Conservation (phyloP, 495 filamentous ascomycete genomes). For the Aspergillus biplanus region DNA sequence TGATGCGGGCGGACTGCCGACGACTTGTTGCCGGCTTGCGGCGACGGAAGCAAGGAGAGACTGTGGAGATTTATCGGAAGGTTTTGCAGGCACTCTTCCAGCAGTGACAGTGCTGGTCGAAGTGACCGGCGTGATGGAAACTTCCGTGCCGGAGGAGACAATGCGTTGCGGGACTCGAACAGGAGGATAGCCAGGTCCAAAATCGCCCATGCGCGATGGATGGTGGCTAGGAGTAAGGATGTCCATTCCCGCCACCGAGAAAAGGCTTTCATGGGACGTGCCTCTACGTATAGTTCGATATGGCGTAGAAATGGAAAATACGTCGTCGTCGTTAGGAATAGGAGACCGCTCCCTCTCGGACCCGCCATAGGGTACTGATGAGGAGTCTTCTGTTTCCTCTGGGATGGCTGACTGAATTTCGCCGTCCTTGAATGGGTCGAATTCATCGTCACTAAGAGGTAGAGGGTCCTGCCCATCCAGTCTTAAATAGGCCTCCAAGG, state of each 20-base stretch:
- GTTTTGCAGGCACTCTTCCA: slow-evolving; percentile 31
- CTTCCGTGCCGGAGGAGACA: slow-evolving; percentile 37
- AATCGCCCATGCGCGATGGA: slow-evolving; percentile 39
- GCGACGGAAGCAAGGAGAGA: slow-evolving; percentile 47
- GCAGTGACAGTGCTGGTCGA: slow-evolving; percentile 50
- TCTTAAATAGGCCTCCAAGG: slow-evolving; percentile 16
- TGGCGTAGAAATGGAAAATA: slow-evolving; percentile 31
- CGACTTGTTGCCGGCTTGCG: slow-evolving; percentile 25
- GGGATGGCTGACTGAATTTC: slow-evolving; percentile 41
- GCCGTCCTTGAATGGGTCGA: slow-evolving; percentile 25
- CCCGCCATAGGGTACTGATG: slow-evolving; percentile 24
- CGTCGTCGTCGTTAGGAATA: slow-evolving; percentile 26
- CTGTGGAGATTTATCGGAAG: slow-evolving; percentile 35
- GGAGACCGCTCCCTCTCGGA: slow-evolving; percentile 22
- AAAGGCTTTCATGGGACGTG: slow-evolving; percentile 54
- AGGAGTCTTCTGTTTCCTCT: slow-evolving; percentile 44
- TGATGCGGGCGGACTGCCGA: slow-evolving; percentile 12
- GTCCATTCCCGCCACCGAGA: slow-evolving; percentile 56
- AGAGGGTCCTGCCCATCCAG: slow-evolving; percentile 22
- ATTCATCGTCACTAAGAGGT: slow-evolving; percentile 31
- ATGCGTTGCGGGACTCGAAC: slow-evolving; percentile 41
- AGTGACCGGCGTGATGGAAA: slow-evolving; percentile 47
- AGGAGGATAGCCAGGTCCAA: slow-evolving; percentile 31
- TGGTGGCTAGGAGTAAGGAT: slow-evolving; percentile 48
- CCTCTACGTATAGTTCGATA: slow-evolving; percentile 39